Evolutionary conservation across 2,329 filamentous ascomycete genomes (phyloP), one percentile per base, ranked within the genome.

Genomic region (Pseudonectria buxi): DNA sequence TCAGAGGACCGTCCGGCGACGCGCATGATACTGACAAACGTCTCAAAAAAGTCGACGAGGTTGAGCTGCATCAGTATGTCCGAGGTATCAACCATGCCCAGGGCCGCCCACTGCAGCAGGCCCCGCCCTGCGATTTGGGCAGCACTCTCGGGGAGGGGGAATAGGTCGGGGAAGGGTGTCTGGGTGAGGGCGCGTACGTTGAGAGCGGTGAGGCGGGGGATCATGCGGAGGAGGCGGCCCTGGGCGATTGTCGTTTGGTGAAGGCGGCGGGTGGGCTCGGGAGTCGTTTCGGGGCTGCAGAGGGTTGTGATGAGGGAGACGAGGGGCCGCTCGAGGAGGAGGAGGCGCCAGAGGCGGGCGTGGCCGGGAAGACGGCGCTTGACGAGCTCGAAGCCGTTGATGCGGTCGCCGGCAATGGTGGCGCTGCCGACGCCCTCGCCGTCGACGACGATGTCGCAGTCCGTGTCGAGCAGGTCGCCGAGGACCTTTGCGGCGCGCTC

Each of bases 1-100:
- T 59, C 55, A 1, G 39, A 26, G 1, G 55, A 58, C 32, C 54
- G 61, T 11, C 55, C 58, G 1, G 65, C 58, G 4, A 68, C 53
- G 11, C 68, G 57, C 59, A 74, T 63, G 24, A 71, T 58, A 32
- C 63, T 68, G 18, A 76, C 54, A 14, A 76, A 57, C 7, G 60
- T 56, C 55, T 75, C 69, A 45, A 71, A 71, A 40, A 74, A 76
- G 42, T 74, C 69, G n/a, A 72, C 54, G 14, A 76, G 59, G 35
- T 45, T 71, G 6, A 71, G 54, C 28, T 69, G 64, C 66, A 76
- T 70, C 14, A 78, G 59, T 14, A 57, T 39, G 36, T 77, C 74
- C 1, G 57, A 49, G 36, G 49, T 62, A 39, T 71, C 68, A 16
- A 75, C 62, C 72, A 77, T 76, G 35, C 49, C 57, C 18, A 76